These are phyloP conservation scores for Nicotiana knightiana DNA, from an alignment of 257 asterid species.

Conservation along the genomic window DNA sequence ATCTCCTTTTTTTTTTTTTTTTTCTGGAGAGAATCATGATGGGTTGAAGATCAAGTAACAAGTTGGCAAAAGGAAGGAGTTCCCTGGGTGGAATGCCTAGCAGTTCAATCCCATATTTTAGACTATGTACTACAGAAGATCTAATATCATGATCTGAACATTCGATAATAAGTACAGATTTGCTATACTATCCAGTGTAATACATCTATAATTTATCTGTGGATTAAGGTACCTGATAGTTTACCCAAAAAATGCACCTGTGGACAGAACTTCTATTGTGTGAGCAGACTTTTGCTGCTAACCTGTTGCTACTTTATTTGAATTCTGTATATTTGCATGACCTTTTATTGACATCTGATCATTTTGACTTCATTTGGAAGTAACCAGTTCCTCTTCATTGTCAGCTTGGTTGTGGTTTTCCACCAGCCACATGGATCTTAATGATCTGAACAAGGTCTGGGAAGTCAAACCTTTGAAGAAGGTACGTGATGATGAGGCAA, in stretches of 20 bases:
- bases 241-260: neutral
- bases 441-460: conserved; percentile 88
- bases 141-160: neutral
- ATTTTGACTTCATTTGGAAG: neutral
- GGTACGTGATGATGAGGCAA: conserved; percentile 64
- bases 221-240: neutral
- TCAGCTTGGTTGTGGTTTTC: conserved; percentile 13
- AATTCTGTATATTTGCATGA: neutral
- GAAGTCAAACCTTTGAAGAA: conserved; percentile 61
- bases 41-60: neutral
- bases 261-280: neutral
- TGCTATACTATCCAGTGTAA: neutral
- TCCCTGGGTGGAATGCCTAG: neutral
- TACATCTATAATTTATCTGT: neutral
- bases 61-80: neutral
- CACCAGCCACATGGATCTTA: conserved; percentile 49
- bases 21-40: neutral
- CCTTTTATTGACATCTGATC: neutral
- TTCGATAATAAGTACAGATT: neutral
- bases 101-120: neutral
- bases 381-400: neutral
- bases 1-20: neutral
- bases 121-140: neutral
- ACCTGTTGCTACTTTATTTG: neutral
- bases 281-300: neutral